Evolutionary conservation across 2,329 filamentous ascomycete species (phyloP).

Genomic region (Rutstroemia sp.): DNA sequence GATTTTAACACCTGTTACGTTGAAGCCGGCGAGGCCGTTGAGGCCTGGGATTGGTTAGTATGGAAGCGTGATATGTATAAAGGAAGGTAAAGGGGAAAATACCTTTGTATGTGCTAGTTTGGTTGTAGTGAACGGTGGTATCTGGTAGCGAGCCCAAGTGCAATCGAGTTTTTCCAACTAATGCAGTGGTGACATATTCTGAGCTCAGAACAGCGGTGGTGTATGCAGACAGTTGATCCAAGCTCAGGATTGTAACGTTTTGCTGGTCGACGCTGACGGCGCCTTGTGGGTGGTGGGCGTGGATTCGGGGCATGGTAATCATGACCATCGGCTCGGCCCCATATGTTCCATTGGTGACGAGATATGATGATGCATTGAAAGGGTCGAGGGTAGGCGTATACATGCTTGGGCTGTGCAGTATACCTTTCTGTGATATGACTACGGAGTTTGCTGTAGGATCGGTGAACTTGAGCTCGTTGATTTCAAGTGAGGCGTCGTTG

Average conservation of each 20-base stretch:
- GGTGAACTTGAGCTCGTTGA: conserved; percentile 43
- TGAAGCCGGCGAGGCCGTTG: conserved; percentile 47
- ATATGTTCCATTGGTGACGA: conserved; percentile 33
- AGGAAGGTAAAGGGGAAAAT: neutral
- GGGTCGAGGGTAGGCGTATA: conserved; percentile 47
- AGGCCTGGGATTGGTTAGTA: conserved; percentile 36
- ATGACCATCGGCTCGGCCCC: conserved; percentile 22
- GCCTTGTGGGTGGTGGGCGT: conserved; percentile 26
- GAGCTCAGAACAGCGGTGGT: conserved; percentile 39
- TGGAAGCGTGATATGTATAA: neutral
- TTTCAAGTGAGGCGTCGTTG: conserved; percentile 41
- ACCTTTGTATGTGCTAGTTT: conserved; percentile 51
- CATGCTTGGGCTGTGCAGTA: conserved; percentile 39
- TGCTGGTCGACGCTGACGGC: conserved; percentile 40
- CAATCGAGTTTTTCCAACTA: conserved; percentile 45
- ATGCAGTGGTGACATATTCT: conserved; percentile 40
- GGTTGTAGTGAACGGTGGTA: conserved; percentile 46
- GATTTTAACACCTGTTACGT: conserved; percentile 41
- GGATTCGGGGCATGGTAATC: conserved; percentile 26
- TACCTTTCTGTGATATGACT: conserved; percentile 39
- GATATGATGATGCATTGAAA: conserved; percentile 44
- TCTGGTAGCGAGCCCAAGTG: conserved; percentile 43
- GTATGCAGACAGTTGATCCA: conserved; percentile 30
- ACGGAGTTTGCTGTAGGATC: conserved; percentile 42
- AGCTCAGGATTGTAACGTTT: conserved; percentile 35